Evolutionary conservation across 371 early-diverging fungal genomes (phyloP).

Genomic region (Syncephalastrum racemosum): DNA sequence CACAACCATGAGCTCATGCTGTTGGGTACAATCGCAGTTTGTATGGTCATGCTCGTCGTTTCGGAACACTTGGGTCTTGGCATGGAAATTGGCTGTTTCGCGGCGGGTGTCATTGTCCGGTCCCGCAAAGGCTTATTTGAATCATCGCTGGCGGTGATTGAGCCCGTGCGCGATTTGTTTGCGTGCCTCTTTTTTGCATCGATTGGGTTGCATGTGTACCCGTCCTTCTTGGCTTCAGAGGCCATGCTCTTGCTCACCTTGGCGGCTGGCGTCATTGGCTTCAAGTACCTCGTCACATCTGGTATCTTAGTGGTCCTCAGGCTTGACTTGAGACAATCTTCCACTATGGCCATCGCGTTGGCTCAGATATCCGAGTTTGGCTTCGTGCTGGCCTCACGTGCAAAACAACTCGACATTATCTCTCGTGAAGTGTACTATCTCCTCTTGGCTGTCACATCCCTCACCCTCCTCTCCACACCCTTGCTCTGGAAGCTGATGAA

Average conservation of each 20-base stretch:
- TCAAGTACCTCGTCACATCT: constrained; percentile 50
- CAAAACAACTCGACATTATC: constrained; percentile 55
- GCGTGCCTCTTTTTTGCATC: constrained; percentile 63
- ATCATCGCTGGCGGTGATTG: constrained; percentile 37
- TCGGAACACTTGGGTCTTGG: constrained; percentile 49
- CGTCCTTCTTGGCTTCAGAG: constrained; percentile 56
- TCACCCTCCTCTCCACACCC: constrained; percentile 57
- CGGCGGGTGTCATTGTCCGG: constrained; percentile 59
- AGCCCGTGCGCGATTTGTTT: constrained; percentile 62
- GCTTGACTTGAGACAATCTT: constrained; percentile 35
- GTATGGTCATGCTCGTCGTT: constrained; percentile 47
- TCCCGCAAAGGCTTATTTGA: constrained; percentile 45
- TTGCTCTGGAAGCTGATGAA: constrained; percentile 49
- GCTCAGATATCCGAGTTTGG: constrained; percentile 65
- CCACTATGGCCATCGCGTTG: constrained; percentile 55
- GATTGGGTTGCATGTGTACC: constrained; percentile 68
- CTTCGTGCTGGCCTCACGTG: constrained; percentile 60
- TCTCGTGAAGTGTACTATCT: constrained; percentile 61
- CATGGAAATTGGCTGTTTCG: constrained; percentile 65
- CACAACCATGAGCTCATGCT: constrained; percentile 50
- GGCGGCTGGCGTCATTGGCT: constrained; percentile 47
- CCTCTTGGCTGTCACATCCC: constrained; percentile 52
- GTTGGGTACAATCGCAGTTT: constrained; percentile 52
- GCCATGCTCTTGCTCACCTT: constrained; percentile 48
- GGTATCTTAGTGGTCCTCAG: constrained; percentile 39